A percentile compares a stretch with the other conserved stretches of the same genome.
Evolutionary conservation across 1,284 basidiomycete genomes (phyloP).

Genomic region (Rhodotorula glutinis): DNA sequence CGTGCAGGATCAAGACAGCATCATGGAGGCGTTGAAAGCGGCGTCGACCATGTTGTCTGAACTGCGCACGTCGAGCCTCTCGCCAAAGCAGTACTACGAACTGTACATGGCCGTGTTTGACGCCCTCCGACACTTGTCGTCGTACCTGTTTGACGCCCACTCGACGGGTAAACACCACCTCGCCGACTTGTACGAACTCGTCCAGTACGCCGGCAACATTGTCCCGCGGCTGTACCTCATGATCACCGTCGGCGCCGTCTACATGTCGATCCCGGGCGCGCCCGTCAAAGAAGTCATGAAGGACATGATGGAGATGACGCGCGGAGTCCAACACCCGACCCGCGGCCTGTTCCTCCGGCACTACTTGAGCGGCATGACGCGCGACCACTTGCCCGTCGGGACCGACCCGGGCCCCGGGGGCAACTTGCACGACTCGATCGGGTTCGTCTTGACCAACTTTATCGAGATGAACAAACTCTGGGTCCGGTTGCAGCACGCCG

Average conservation of each 20-base stretch:
- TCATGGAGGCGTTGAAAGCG: slow-evolving; percentile 95
- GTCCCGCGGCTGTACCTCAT: slow-evolving; percentile 82
- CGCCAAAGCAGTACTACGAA: slow-evolving; percentile 93
- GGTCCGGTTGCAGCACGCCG: slow-evolving; percentile 93
- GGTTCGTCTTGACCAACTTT: slow-evolving; percentile 92
- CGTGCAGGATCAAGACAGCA: slow-evolving; percentile 76
- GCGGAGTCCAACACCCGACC: slow-evolving; percentile 89
- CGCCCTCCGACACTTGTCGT: slow-evolving; percentile 79
- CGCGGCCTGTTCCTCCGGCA: slow-evolving; percentile 88
- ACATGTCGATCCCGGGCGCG: slow-evolving; percentile 92
- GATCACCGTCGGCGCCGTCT: slow-evolving; percentile 96
- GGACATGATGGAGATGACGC: slow-evolving; percentile 98
- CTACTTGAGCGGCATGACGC: slow-evolving; percentile 90
- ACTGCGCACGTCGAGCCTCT: slow-evolving; percentile 81
- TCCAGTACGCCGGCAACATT: slow-evolving; percentile 89
- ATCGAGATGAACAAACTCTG: slow-evolving; percentile 99
- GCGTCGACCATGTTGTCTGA: slow-evolving; percentile 94
- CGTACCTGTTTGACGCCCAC: slow-evolving; percentile 83
- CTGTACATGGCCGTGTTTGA: slow-evolving; percentile 97
- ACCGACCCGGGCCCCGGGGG: slow-evolving; percentile 61
- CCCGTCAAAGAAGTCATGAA: slow-evolving; percentile 98
- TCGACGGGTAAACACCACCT: slow-evolving; percentile 82
- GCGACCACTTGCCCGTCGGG: slow-evolving; percentile 87
- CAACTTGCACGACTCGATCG: slow-evolving; percentile 86
- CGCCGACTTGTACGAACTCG: slow-evolving; percentile 93